Conservation (phyloP, 139 green algal genomes). For the Micractinium conductrix region DNA sequence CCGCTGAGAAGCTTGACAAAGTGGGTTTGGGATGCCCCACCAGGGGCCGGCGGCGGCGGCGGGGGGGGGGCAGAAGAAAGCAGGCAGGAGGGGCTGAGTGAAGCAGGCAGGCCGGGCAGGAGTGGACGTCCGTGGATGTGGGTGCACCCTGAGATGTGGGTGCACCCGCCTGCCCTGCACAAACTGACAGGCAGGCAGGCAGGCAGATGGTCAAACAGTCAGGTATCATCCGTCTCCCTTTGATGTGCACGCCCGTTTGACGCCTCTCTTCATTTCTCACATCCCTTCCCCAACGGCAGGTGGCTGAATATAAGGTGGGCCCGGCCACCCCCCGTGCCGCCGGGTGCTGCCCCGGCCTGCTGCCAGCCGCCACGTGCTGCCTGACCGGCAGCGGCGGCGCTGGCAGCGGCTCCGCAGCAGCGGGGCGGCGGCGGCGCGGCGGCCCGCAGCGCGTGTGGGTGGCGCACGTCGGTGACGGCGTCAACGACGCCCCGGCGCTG, state of each 20-base stretch:
- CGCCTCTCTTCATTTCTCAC: not conserved
- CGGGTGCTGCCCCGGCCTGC: not conserved
- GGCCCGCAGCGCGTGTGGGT: conserved; percentile 58
- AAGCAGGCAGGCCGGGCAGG: too few species aligned
- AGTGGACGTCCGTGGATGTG: not conserved
- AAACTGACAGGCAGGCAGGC: too few species aligned
- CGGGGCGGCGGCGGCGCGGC: not conserved
- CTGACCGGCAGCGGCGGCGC: not conserved
- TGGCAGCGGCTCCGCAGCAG: conserved; percentile 43
- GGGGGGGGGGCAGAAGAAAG: too few species aligned
- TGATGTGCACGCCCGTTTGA: not conserved
- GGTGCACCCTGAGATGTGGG: not conserved
- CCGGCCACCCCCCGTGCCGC: not conserved
- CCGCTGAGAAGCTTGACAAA: conserved; percentile 61
- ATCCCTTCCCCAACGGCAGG: not conserved
- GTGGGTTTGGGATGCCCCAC: not conserved
- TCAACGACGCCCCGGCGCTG: conserved; percentile 98
- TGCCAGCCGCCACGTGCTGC: conserved; percentile 8
- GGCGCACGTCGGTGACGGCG: conserved; percentile 96
- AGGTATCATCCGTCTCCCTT: not conserved
- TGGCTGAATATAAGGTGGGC: conserved; percentile 14
- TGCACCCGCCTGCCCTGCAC: not conserved
- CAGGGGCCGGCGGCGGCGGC: too few species aligned
- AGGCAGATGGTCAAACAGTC: not conserved
- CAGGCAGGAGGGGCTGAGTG: too few species aligned